Conservation (phyloP, 768 basidiomycete genomes). For the Termitomyces eurrhizus region DNA sequence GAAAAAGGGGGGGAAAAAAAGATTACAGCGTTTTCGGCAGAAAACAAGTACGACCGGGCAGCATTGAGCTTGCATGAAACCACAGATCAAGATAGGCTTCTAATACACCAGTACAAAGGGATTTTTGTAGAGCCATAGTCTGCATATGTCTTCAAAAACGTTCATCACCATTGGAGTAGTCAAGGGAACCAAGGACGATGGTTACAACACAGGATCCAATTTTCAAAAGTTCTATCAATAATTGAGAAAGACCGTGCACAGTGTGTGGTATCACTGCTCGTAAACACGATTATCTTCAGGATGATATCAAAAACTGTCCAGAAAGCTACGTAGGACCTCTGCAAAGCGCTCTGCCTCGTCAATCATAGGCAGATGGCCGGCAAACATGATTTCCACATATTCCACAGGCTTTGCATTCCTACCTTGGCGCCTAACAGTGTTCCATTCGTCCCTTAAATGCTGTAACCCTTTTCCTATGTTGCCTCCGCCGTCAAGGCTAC, state of each 20-base stretch:
- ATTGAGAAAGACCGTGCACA: background rate
- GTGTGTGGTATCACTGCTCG: background rate
- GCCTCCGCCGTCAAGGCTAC: slow-evolving; percentile 44
- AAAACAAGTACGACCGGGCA: too few relatives aligned
- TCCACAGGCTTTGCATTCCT: slow-evolving; percentile 19
- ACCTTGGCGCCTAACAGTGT: slow-evolving; percentile 7
- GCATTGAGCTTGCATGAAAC: background rate
- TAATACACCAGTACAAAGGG: background rate
- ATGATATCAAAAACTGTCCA: slow-evolving; percentile 17
- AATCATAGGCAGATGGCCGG: slow-evolving; percentile 52
- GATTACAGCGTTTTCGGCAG: too few relatives aligned
- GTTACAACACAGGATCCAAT: background rate
- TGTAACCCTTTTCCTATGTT: slow-evolving; percentile 38
- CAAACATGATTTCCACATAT: slow-evolving; percentile 30
- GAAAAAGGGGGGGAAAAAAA: too few relatives aligned
- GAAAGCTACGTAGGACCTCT: slow-evolving; percentile 27
- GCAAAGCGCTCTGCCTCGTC: slow-evolving; percentile 42
- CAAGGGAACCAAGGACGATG: background rate
- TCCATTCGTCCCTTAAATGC: slow-evolving; percentile 25
- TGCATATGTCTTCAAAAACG: background rate
- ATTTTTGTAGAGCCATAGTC: background rate
- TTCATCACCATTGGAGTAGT: background rate
- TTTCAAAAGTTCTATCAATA: background rate
- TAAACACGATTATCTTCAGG: too few relatives aligned
- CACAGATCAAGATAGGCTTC: background rate